Base-by-base conservation (phyloP, 2,329 filamentous ascomycete species). In the Ramularia collo-cygni region DNA sequence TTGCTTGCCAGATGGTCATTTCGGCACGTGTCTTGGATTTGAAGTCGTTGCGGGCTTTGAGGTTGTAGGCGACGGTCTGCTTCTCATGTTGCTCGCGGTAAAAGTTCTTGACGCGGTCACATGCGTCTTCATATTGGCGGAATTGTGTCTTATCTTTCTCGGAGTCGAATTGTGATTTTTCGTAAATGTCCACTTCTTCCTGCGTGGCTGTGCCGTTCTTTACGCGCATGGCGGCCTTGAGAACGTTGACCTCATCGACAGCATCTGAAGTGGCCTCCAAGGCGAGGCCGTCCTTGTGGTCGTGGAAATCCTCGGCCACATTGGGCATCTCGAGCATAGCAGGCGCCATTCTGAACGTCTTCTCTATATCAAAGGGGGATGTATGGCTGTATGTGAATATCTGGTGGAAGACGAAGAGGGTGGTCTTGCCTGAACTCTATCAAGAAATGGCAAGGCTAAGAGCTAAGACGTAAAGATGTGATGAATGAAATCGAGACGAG, bases 1-100 rank as follows among this genome's bases (percentile, higher is more conserved):
- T 92, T 14, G 88, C 88, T 62, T 93, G 73, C 88, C 87, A 94
- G 61, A 94, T 74, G 47, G 81, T 83, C 84, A 94, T 86, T 63
- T 83, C 74, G 12, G 82, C 78, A 38, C 83, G 77, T 2, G 75
- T 75, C 46, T 79, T 76, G 49, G 72, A 73, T 63, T 79, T 69
- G 68, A 87, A 85, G 39, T 74, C 68, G 53, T 83, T 79, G 40
- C 88, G 84, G 10, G 84, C 85, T 48, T 80, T 78, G 30, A 93
- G 73, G 70, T 94, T 94, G 74, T 89, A 93, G 8, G 84, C 79
- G 0, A 86, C 78, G 34, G 83, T 88, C 64, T 88, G 83, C 69
- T 79, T 79, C 58, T 71, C 70, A 64, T 80, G 76, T 51, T 80
- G 76, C 56, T 79, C 85, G 43, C 70, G 73, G 74, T 94, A 95